These are phyloP conservation scores for Schwanniomyces sp. DNA, from an alignment of 805 yeast genomes.

Conservation along the genomic window DNA sequence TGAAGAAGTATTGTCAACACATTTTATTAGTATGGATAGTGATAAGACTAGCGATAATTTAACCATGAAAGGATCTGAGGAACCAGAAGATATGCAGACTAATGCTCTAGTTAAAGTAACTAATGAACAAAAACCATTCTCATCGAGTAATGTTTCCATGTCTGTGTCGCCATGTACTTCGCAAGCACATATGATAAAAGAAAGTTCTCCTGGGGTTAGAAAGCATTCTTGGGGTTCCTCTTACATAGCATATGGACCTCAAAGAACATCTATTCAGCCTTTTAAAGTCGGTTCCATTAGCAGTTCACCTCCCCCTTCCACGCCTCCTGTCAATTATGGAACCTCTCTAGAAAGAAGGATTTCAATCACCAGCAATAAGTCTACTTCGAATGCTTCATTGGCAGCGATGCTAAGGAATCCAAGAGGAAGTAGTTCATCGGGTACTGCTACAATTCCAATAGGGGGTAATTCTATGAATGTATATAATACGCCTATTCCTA, in stretches of 20 bases:
- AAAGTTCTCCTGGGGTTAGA: constrained; percentile 9
- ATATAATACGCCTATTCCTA: constrained; percentile 23
- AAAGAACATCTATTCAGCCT: constrained; percentile 48
- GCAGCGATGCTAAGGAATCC: constrained; percentile 54
- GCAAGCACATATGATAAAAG: constrained; percentile 8
- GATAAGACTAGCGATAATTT: constrained; percentile 5
- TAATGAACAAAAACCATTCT: constrained; percentile 9
- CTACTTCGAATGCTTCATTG: constrained; percentile 53
- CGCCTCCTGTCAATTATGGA: constrained; percentile 19
- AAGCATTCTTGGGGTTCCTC: not conserved
- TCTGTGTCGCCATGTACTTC: constrained; percentile 30
- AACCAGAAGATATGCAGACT: not conserved
- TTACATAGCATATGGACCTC: constrained; percentile 3
- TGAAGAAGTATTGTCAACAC: constrained; percentile 61
- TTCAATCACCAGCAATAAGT: constrained; percentile 45
- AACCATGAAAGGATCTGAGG: constrained; percentile 1
- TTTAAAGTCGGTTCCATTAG: constrained; percentile 64
- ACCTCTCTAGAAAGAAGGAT: constrained; percentile 37
- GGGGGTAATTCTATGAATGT: constrained; percentile 10
- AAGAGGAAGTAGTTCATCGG: constrained; percentile 43
- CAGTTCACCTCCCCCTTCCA: constrained; percentile 38
- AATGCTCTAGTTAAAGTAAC: not conserved
- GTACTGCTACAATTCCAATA: constrained; percentile 28
- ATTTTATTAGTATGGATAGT: constrained; percentile 50
- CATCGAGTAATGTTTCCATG: constrained; percentile 11